Percentiles rank a stretch among this genome's conserved stretches.
Conservation (phyloP, 2,329 filamentous ascomycete species). For the Eutypella sp. region DNA sequence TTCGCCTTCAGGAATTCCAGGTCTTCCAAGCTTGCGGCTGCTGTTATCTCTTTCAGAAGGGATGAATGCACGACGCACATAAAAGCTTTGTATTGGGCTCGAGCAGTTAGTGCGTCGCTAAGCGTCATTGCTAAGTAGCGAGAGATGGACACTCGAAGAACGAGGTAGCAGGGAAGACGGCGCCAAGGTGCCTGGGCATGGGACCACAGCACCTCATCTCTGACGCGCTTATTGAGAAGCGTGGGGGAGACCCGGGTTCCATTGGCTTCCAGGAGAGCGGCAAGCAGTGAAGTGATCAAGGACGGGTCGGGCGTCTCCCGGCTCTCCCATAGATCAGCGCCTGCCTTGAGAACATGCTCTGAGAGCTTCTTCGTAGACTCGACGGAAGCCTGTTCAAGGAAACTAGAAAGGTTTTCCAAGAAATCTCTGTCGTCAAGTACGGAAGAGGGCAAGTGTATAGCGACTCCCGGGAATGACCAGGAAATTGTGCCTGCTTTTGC, state of each 20-base stretch:
- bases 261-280: conserved; percentile 52
- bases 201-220: conserved; percentile 55
- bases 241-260: conserved; percentile 34
- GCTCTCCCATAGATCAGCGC: conserved; percentile 40
- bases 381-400: conserved; percentile 49
- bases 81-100: conserved; percentile 52
- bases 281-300: conserved; percentile 53
- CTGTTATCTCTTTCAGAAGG: conserved; percentile 36
- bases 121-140: conserved; percentile 40
- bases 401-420: conserved; percentile 38
- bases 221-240: conserved; percentile 49
- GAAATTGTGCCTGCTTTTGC: conserved; percentile 36
- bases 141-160: conserved; percentile 52
- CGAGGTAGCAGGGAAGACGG: conserved; percentile 55
- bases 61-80: conserved; percentile 41
- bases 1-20: conserved; percentile 43
- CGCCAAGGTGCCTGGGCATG: conserved; percentile 52
- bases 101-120: conserved; percentile 33
- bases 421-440: conserved; percentile 38
- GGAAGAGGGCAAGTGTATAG: conserved; percentile 34
- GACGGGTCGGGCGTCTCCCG: conserved; percentile 53
- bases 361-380: conserved; percentile 49
- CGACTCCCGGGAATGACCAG: conserved; percentile 50
- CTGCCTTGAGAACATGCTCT: conserved; percentile 46
- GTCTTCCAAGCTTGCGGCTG: conserved; percentile 29